Conservation (phyloP, 75 land plant species). For the Chamaecyparis obtusa region DNA sequence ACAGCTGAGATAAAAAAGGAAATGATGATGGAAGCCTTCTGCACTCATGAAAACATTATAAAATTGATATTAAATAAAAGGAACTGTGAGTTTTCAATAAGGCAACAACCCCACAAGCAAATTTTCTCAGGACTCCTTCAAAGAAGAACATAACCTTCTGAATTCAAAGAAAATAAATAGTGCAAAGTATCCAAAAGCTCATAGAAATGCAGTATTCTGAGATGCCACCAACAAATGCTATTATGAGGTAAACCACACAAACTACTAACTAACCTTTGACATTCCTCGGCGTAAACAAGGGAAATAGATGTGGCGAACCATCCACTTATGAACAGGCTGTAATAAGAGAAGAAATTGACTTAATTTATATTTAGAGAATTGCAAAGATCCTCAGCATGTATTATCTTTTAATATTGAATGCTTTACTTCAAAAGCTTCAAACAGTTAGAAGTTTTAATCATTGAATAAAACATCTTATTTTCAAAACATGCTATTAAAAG, state of each 20-base stretch:
- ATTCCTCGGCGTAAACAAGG: slow-evolving; percentile 81
- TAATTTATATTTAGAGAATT: neutral
- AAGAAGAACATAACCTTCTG: neutral
- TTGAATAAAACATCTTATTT: neutral
- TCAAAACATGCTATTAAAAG: neutral
- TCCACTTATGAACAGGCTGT: slow-evolving; percentile 99
- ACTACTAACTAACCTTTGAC: slow-evolving; percentile 54
- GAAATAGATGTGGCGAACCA: slow-evolving; percentile 95
- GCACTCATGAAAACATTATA: slow-evolving; percentile 13
- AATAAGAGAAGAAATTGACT: slow-evolving; percentile 2
- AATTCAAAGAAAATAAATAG: neutral
- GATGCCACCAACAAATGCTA: neutral
- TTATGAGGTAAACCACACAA: neutral
- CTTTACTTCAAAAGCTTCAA: neutral
- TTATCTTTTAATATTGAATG: neutral
- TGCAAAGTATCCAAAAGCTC: neutral
- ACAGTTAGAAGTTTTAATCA: neutral
- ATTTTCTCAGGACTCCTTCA: neutral
- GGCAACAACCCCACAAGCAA: neutral
- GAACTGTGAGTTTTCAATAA: neutral
- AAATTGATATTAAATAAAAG: neutral
- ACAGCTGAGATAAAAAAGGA: slow-evolving; percentile 79
- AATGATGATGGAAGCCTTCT: slow-evolving; percentile 68
- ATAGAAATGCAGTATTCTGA: neutral
- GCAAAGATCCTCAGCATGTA: neutral